Evolutionary conservation across 768 basidiomycete genomes (phyloP), one percentile per base, ranked within the genome.

Genomic region (Mycena leptocephala): DNA sequence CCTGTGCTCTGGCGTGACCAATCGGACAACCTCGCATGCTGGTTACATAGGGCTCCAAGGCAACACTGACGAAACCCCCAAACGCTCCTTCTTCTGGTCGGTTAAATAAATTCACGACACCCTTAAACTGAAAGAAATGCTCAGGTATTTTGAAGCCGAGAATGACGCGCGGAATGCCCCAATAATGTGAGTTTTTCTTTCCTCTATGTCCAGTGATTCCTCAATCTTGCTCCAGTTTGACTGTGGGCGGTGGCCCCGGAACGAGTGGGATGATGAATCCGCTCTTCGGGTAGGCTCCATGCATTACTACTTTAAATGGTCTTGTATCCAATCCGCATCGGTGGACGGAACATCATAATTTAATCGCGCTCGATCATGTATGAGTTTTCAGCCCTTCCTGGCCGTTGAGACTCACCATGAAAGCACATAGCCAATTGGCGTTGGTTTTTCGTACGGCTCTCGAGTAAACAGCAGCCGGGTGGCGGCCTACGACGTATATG

Each of bases 211-310:
- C 8, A 5, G 10, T 30, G 32, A 62, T n/a, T 24, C 10, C n/a
- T 3, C n/a, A 16, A 13, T 18, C 16, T 43, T 18, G 7, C n/a
- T n/a, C n/a, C 26, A 67, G 65, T 82, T 75, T 86, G 48, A 83
- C 83, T 0, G 81, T 84, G 24, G 84, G 85, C 1, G 85, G 84
- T n/a, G 84, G 84, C 1, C 84, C 84, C 13, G 84, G 85, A 30
- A 81, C 81, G 0, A 81, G 79, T 26, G 65, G 46, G 3, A 24
- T 67, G 30, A 53, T 33, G 24, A 67, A 53, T n/a, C 22, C 65
- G 0, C 48, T 67, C 1, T 7, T 8, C 1, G 48, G 48, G 2
- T 48, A 67, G 22, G n/a, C 48, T 0, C 48, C 65, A 0, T 67
- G 65, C 65, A 1, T 16, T 5, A 48, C 30, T 1, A 11, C 16